A percentile compares a stretch with the other conserved stretches of the same genome.
These are phyloP conservation scores for Populus tomentosa DNA, from an alignment of 441 rosid genomes.

Conservation along the genomic window DNA sequence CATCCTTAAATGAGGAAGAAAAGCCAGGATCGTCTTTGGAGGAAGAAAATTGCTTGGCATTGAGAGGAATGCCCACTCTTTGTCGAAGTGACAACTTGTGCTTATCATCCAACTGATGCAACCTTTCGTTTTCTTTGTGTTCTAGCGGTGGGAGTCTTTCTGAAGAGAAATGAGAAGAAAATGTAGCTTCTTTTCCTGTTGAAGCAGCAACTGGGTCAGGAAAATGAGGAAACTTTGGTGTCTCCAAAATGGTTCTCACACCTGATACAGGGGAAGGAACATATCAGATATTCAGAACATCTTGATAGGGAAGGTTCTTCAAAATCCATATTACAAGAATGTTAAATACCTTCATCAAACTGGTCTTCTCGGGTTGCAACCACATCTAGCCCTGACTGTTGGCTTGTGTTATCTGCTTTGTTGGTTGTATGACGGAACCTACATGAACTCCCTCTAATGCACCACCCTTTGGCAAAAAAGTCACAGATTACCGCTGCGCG, in stretches of 20 bases:
- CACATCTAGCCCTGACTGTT: conserved; percentile 26
- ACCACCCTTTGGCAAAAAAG: conserved; percentile 87
- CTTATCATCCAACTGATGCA: conserved; percentile 22
- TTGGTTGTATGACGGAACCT: conserved; percentile 72
- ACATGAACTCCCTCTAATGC: conserved; percentile 74
- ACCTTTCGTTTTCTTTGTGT: conserved; percentile 28
- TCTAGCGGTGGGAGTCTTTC: conserved; percentile 20
- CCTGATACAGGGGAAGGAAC: conserved; percentile 34
- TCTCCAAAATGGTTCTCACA: conserved; percentile 19
- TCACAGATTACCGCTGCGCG: conserved; percentile 57
- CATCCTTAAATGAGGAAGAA: conserved; percentile 33
- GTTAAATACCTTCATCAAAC: conserved; percentile 52
- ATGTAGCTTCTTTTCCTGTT: conserved; percentile 23
- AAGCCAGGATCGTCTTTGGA: conserved; percentile 34
- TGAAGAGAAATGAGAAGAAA: conserved; percentile 27
- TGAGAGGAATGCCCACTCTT: conserved; percentile 22
- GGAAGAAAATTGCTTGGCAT: conserved; percentile 27
- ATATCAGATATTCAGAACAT: conserved; percentile 23
- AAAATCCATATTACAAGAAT: conserved; percentile 20
- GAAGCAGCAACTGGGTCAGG: conserved; percentile 25
- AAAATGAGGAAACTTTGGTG: conserved; percentile 22
- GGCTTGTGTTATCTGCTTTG: conserved; percentile 20
- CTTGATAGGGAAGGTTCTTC: conserved; percentile 16
- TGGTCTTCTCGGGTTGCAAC: conserved; percentile 30
- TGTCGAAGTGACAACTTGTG: conserved; percentile 22